These are phyloP conservation scores for Cyclotella atomus DNA, from an alignment of 108 stramenopile species.

Conservation along the genomic window DNA sequence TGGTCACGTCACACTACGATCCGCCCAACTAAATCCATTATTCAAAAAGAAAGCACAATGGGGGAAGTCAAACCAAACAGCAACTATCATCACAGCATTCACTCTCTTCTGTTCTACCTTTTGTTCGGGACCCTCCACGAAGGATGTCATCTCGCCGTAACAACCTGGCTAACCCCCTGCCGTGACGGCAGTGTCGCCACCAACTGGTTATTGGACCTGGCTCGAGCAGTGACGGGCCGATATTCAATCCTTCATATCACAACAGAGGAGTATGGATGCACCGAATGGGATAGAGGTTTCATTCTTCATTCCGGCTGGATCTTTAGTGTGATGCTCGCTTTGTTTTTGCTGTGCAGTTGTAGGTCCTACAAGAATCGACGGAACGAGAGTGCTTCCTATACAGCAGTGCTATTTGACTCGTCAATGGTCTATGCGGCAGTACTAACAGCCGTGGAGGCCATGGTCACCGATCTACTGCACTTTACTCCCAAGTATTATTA, in stretches of 20 bases:
- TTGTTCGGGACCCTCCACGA: constrained; percentile 70
- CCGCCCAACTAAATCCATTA: no score
- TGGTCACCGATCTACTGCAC: background rate
- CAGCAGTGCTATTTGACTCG: background rate
- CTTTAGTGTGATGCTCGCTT: background rate
- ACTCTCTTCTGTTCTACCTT: constrained; percentile 38
- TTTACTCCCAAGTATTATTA: background rate
- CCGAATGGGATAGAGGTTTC: background rate
- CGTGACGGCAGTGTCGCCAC: background rate
- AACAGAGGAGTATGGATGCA: background rate
- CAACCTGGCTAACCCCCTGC: constrained; percentile 13
- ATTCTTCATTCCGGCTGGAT: background rate
- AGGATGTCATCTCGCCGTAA: constrained; percentile 48
- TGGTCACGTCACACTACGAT: no score
- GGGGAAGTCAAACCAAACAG: background rate
- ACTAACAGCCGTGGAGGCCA: background rate
- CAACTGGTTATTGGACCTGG: background rate
- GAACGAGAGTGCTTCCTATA: background rate
- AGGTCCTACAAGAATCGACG: background rate
- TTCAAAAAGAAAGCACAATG: no score
- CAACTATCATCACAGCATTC: background rate
- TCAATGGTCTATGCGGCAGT: background rate
- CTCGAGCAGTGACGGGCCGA: constrained; percentile 26
- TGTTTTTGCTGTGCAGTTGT: background rate
- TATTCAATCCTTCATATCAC: constrained; percentile 10